Evolutionary conservation across 495 filamentous ascomycete genomes (phyloP), one percentile per base, ranked within the genome.

Genomic region (Filosporella fistucella): DNA sequence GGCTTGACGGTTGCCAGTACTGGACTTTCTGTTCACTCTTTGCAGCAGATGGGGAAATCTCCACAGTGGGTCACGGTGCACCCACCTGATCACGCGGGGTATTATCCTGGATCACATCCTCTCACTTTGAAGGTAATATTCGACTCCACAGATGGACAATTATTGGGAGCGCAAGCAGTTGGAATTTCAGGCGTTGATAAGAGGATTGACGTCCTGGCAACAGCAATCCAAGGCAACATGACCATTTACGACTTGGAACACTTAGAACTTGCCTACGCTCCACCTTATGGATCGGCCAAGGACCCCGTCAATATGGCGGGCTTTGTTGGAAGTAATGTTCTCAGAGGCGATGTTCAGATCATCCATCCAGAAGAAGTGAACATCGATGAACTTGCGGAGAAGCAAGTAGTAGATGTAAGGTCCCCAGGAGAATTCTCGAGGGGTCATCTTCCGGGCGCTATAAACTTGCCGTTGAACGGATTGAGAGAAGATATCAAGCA

Each of bases 301-400:
- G 61, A 64, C 36, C 57, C 61, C 3, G 57, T 64, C 18, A 64
- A 66, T 44, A 66, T 66, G 63, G 63, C 52, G 1, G 61, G 63
- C 6, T 46, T 46, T 17, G 43, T 46, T 2, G 62, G 42, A 0
- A 46, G 54, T 13, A 66, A 66, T 45, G 35, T 66, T 0, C 41
- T 64, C 3, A 33, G 62, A 6, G 61, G 60, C 0, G 63, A 66
- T 35, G 43, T 54, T n/a, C 36, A 53, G 42, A 55, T 63, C 41
- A 46, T 54, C 2, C 63, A 65, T 45, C 37, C 56, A 2, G 54
- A 51, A 7, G 61, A 63, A 13, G 42, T 65, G 34, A 43, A 42
- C 3, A 26, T 30, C 24, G 46, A 47, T 4, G n/a, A n/a, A n/a
- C 28, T 9, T 25, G 22, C 34, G 2, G 24, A 11, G n/a, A 23